These are phyloP conservation scores for Phytophthora litchii DNA, from an alignment of 352 stramenopile genomes.

Conservation along the genomic window DNA sequence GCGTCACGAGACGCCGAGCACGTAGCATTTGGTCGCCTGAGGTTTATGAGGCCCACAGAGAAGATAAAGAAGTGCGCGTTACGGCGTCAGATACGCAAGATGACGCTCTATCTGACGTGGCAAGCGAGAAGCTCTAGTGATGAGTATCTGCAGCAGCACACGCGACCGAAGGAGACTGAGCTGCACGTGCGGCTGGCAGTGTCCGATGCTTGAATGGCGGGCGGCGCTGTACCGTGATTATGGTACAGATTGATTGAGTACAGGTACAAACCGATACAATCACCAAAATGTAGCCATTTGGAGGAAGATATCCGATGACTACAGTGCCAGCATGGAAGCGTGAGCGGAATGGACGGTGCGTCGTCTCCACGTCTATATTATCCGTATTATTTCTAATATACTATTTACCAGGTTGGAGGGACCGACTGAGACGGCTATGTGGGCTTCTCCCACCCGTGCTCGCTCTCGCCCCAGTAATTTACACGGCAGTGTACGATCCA, in stretches of 20 bases:
- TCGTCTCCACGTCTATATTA: not conserved
- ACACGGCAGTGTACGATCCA: constrained; percentile 37
- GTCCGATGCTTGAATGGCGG: constrained; percentile 24
- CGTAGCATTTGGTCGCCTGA: constrained; percentile 34
- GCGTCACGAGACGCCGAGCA: constrained; percentile 42
- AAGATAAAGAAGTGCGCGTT: not conserved
- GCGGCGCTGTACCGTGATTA: constrained; percentile 1
- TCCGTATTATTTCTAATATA: not conserved
- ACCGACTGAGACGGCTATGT: constrained; percentile 17
- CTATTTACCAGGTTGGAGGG: constrained; percentile 41
- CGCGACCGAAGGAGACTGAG: constrained; percentile 1
- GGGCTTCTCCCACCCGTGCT: constrained; percentile 47
- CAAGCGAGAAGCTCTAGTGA: not conserved
- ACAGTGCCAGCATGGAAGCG: constrained; percentile 24
- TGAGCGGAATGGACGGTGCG: constrained; percentile 21
- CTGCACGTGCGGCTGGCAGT: constrained; percentile 21
- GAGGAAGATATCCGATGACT: not conserved
- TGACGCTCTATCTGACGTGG: not conserved
- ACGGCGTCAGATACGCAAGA: constrained; percentile 5
- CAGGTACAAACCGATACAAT: too few relatives aligned
- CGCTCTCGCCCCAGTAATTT: constrained; percentile 56
- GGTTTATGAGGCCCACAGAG: constrained; percentile 1
- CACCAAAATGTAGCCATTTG: not conserved
- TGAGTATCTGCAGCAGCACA: constrained; percentile 7
- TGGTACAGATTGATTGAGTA: constrained; percentile 1